Base-by-base conservation (phyloP, 2,329 filamentous ascomycete species). In the Pseudogymnoascus sp. region DNA sequence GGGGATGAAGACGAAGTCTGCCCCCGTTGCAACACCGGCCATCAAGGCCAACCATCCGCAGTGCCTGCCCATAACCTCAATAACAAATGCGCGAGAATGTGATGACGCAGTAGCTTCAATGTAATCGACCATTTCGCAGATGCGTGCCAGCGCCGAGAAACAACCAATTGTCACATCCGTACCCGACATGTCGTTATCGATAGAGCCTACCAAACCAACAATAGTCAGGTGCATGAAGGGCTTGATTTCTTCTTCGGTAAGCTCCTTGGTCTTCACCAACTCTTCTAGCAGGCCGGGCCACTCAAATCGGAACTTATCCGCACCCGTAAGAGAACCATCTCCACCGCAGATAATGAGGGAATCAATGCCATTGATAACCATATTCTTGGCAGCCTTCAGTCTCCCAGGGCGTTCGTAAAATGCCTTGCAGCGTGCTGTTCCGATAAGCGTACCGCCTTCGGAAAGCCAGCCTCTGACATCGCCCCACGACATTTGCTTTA, bases 11-110 rank as follows among this genome's bases (percentile, higher is more conserved):
- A 97, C 85, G 77, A 95, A 99, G 76, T 99, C 94, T 14, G 94
- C 92, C 60, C 93, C 94, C 0, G 91, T 96, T 64, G 91, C 92
- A 65, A 99, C 92, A 71, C 92, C 93, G 12, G 93, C 89, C 88
- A 97, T 97, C 66, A 99, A 82, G 42, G 94, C 94, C 66, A 99
- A 81, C 94, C 94, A 99, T 66, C 94, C 94, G 75, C 94, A 99
- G 77, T 99, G 93, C 65, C 94, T 84, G 60, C 94, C 94, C 94
- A 99, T 99, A 71, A 99, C 94, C 76, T 97, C 94, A 66, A 99
- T 90, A 63, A 99, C 92, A 75, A 99, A 99, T 40, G 94, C 94
- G 70, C 94, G 84, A 67, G 96, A 95, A 76, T 99, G 94, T 28
- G 92, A 97, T 38, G 87, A 88, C 61, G 93, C 93, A 0, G 94